Conservation (phyloP, 2,329 filamentous ascomycete genomes). For the Xylariaceae sp. region DNA sequence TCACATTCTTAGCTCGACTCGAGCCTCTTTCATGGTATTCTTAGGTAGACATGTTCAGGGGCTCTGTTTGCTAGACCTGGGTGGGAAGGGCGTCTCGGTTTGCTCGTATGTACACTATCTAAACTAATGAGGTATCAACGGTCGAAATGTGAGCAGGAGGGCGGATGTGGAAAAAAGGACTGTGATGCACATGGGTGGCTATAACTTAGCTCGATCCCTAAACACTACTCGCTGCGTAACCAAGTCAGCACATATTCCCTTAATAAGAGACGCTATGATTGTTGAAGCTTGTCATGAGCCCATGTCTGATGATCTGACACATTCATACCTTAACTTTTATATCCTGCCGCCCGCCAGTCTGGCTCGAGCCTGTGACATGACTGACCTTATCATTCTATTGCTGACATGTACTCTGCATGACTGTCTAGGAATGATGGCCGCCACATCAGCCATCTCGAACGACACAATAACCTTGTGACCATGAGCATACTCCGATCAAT, state of each 20-base stretch:
- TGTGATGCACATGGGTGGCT: slow-evolving; percentile 2
- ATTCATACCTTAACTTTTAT: too few relatives aligned
- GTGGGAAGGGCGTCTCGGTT: slow-evolving; percentile 11
- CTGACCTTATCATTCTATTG: too few relatives aligned
- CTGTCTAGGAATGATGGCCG: too few relatives aligned
- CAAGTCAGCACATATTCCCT: slow-evolving; percentile 13
- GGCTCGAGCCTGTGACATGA: too few relatives aligned
- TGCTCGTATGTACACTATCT: slow-evolving; percentile 25
- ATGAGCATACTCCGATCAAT: too few relatives aligned
- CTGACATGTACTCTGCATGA: too few relatives aligned
- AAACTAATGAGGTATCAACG: slow-evolving; percentile 26
- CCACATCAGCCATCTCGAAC: too few relatives aligned
- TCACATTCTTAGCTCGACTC: too few relatives aligned
- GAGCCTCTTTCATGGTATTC: too few relatives aligned
- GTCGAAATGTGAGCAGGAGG: slow-evolving; percentile 19
- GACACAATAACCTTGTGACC: too few relatives aligned
- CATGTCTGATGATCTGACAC: too few relatives aligned
- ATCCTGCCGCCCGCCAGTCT: too few relatives aligned
- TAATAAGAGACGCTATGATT: slow-evolving; percentile 5
- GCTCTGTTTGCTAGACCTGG: slow-evolving; percentile 12
- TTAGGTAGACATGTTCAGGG: slow-evolving; percentile 6
- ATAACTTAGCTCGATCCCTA: slow-evolving; percentile 1
- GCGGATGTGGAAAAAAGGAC: slow-evolving; percentile 13
- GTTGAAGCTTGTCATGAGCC: neutral
- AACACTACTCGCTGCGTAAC: slow-evolving; percentile 7